A percentile compares a stretch with the other conserved stretches of the same genome.
These are phyloP conservation scores for Auricularia auricula-judae DNA, from an alignment of 768 basidiomycete species.

Conservation along the genomic window DNA sequence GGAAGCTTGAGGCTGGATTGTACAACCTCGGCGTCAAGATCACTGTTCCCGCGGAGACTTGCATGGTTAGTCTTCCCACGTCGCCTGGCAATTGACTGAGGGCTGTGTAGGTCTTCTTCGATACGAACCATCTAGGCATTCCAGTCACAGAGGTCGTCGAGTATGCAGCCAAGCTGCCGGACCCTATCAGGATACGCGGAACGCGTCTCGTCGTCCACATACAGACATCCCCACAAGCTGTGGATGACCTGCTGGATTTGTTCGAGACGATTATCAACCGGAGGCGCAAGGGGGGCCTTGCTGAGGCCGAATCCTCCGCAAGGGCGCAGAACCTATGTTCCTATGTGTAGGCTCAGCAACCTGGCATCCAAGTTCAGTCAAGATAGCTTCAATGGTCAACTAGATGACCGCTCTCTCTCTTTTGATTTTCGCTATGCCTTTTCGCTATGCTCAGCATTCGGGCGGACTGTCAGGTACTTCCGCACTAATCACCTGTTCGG, in stretches of 20 bases:
- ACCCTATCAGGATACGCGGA: conserved; percentile 60
- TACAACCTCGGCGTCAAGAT: conserved; percentile 65
- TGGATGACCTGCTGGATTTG: conserved; percentile 67
- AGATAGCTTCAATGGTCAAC: too few species aligned
- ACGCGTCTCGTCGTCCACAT: conserved; percentile 79
- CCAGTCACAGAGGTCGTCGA: conserved; percentile 59
- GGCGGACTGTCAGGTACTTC: too few species aligned
- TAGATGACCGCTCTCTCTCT: too few species aligned
- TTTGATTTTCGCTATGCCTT: too few species aligned
- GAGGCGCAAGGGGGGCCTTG: conserved; percentile 49
- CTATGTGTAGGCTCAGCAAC: too few species aligned
- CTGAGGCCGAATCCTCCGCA: background rate
- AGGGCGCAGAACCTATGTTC: background rate
- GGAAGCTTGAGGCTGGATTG: conserved; percentile 56
- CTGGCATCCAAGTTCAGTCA: too few species aligned
- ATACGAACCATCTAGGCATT: conserved; percentile 61
- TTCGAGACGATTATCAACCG: conserved; percentile 56
- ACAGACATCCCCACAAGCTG: conserved; percentile 66
- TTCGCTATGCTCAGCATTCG: too few species aligned
- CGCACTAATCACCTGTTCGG: too few species aligned
- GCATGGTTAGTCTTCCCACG: conserved; percentile 51
- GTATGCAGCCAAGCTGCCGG: conserved; percentile 46
- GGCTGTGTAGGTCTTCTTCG: conserved; percentile 59
- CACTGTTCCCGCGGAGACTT: conserved; percentile 68
- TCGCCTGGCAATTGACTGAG: background rate